Conservation (phyloP, 176 grass and related monocot species). For the Bromus sterilis region DNA sequence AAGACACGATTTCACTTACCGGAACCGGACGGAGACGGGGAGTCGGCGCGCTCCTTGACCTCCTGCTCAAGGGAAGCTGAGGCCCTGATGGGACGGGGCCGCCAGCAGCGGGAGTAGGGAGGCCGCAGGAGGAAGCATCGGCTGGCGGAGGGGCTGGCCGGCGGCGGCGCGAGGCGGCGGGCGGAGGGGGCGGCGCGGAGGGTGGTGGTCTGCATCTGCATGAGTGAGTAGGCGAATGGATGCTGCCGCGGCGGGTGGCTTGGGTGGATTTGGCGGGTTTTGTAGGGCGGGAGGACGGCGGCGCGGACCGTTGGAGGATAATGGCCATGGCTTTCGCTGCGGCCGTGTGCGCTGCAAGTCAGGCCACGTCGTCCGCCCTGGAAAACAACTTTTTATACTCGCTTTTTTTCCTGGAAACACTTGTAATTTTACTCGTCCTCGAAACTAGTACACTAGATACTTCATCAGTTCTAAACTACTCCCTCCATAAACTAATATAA, state of each 20-base stretch:
- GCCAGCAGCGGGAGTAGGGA: constrained; percentile 2
- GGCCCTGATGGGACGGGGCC: constrained; percentile 21
- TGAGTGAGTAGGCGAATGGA: not conserved
- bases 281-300: constrained; percentile 26
- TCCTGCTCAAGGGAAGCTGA: constrained; percentile 41
- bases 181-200: constrained; percentile 17
- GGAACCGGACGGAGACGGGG: constrained; percentile 31
- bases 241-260: constrained; percentile 39
- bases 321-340: constrained; percentile 16
- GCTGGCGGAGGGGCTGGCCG: constrained; percentile 4
- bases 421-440: too few species aligned
- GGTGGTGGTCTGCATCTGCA: constrained; percentile 44
- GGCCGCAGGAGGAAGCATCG: constrained; percentile 4
- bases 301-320: constrained; percentile 23
- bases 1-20: constrained; percentile 2
- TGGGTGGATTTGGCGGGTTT: constrained; percentile 15
- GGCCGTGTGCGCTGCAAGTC: constrained; percentile 11
- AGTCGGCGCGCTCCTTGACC: constrained; percentile 36
- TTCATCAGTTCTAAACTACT: too few species aligned
- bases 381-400: not conserved
- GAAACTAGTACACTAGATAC: too few species aligned
- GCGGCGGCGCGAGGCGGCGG: constrained; percentile 18
- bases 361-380: constrained; percentile 27
- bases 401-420: too few species aligned
- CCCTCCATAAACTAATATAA: too few species aligned